These are phyloP conservation scores for Vigna nakashimae DNA, from an alignment of 306 rosid species.

Conservation along the genomic window DNA sequence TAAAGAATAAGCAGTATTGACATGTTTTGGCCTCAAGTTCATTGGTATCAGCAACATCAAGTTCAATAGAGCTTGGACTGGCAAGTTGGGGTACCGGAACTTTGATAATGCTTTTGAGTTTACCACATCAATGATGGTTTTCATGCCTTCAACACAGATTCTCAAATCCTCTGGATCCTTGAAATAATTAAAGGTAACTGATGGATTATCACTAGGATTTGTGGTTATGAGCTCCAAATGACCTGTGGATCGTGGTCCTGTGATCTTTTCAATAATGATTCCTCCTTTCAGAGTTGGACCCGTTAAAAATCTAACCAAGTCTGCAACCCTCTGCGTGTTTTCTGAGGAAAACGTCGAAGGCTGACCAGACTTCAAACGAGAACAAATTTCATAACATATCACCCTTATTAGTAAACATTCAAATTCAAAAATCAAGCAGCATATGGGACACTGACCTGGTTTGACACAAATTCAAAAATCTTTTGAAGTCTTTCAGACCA, in stretches of 20 bases:
- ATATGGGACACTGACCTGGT: conserved; percentile 57
- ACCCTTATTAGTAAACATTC: not conserved
- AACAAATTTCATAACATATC: conserved; percentile 13
- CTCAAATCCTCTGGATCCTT: conserved; percentile 70
- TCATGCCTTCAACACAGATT: conserved; percentile 75
- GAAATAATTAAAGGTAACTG: conserved; percentile 79
- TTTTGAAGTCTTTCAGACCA: conserved; percentile 51
- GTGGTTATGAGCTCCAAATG: conserved; percentile 61
- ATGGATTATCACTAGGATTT: conserved; percentile 66
- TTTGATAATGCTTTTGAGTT: conserved; percentile 65
- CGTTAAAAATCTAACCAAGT: conserved; percentile 38
- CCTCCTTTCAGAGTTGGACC: conserved; percentile 61
- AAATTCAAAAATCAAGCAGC: not conserved
- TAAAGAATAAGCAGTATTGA: conserved; percentile 53
- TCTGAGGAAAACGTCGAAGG: conserved; percentile 41
- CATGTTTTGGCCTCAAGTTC: conserved; percentile 69
- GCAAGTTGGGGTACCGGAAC: conserved; percentile 50
- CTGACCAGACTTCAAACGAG: conserved; percentile 53
- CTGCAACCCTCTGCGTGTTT: conserved; percentile 29
- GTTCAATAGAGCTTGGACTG: conserved; percentile 50
- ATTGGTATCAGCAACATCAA: conserved; percentile 54
- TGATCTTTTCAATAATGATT: conserved; percentile 66
- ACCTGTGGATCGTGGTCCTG: conserved; percentile 70
- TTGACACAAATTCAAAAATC: conserved; percentile 43
- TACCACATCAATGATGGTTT: conserved; percentile 60